Evolutionary conservation across 768 basidiomycete genomes (phyloP), one percentile per base, ranked within the genome.

Genomic region (Leccinum disarticulatum): DNA sequence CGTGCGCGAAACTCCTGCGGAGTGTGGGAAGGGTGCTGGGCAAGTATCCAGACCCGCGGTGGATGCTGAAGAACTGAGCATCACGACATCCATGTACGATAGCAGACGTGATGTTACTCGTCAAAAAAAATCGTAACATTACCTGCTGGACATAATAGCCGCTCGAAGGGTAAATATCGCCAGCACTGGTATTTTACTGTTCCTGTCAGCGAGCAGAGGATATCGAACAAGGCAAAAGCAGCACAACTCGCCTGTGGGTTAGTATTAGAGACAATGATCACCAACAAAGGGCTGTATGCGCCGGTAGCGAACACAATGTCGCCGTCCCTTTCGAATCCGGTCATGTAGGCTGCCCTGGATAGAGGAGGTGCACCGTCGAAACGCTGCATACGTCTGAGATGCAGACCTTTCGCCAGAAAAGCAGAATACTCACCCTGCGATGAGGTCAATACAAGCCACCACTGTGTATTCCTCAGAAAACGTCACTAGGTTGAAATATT

Each of bases 221-320:
- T 33, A 15, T 19, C 15, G 6, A 17, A 27, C 25, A 31, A 9
- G 50, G 36, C 25, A 27, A 38, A 31, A 41, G n/a, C 80, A 81
- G n/a, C 25, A 53, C 2, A 52, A 61, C 64, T 83, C 79, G 49
- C 63, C 80, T 82, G 83, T 76, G 80, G 74, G 28, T 76, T 70
- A 80, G 28, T 73, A 56, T 36, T 22, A 22, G n/a, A 46, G 25
- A 76, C 77, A 15, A 83, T 74, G 64, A 85, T 80, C 31, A 76
- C 76, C 27, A 87, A 66, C 1, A 87, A 69, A 17, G 85, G 84
- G 0, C 84, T 82, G 72, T 86, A 87, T 1, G 83, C 78, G 97
- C 98, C 67, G 0, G 85, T 80, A 17, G 78, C 78, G 65, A 87
- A 87, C 1, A 85, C 83, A 67, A 80, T 81, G 68, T 86, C 83